Conservation (phyloP, 331 rosid species). For the Phaseolus coccineus region DNA sequence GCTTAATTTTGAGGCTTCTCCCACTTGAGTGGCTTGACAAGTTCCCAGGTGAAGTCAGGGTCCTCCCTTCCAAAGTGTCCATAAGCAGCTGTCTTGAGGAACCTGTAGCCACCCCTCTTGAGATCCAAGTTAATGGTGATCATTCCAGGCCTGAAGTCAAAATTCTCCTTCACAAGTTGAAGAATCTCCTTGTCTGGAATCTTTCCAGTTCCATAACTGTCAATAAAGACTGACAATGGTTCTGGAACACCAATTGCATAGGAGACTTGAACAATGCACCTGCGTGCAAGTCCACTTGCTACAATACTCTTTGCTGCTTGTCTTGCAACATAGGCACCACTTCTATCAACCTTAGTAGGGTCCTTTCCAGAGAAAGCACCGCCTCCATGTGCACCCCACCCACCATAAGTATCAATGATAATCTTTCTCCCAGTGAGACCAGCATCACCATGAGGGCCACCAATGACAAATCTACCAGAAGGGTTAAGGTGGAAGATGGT, state of each 20-base stretch:
- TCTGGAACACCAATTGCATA: slow-evolving; percentile 97
- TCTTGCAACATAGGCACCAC: slow-evolving; percentile 90
- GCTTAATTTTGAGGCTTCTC: slow-evolving; percentile 16
- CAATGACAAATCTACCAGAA: slow-evolving; percentile 93
- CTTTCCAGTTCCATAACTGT: slow-evolving; percentile 30
- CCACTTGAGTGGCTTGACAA: slow-evolving; percentile 20
- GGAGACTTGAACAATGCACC: slow-evolving; percentile 88
- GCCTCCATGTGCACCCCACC: slow-evolving; percentile 99
- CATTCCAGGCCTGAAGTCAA: slow-evolving; percentile 32
- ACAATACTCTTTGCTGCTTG: slow-evolving; percentile 97
- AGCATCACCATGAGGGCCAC: slow-evolving; percentile 98
- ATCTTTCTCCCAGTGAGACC: slow-evolving; percentile 97
- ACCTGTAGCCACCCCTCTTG: slow-evolving; percentile 30
- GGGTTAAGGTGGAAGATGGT: slow-evolving; percentile 98
- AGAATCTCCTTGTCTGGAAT: slow-evolving; percentile 13
- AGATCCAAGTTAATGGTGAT: slow-evolving; percentile 28
- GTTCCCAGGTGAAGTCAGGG: slow-evolving; percentile 27
- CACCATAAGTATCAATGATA: slow-evolving; percentile 92
- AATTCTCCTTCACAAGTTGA: slow-evolving; percentile 25
- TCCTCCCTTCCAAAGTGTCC: slow-evolving; percentile 33
- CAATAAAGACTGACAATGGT: slow-evolving; percentile 75
- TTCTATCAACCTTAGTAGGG: slow-evolving; percentile 96
- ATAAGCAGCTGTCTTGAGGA: slow-evolving; percentile 26
- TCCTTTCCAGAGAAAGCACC: slow-evolving; percentile 99
- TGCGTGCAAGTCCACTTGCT: slow-evolving; percentile 84